phyloP scores from a whole-genome alignment of 2,329 filamentous ascomycete genomes.

The Colletotrichum musae region DNA sequence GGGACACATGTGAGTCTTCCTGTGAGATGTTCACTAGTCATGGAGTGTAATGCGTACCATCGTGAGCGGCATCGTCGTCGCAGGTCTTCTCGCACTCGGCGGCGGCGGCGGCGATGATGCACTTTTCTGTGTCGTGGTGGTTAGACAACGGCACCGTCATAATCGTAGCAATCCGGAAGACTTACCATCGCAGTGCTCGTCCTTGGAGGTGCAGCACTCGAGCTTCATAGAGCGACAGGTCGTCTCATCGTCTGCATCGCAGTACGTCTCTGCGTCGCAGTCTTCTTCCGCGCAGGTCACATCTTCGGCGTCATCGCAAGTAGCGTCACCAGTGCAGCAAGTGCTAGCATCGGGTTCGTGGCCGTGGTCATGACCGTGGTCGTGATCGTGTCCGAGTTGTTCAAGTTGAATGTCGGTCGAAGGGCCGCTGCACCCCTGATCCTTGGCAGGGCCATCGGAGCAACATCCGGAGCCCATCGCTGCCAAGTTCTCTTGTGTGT shows the following conservation, averaged over 20 bases:
- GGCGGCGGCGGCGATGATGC: constrained; percentile 49
- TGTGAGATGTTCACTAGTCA: constrained; percentile 11
- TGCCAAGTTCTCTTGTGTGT: background rate
- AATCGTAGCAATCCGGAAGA: too few species aligned
- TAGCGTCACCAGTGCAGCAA: constrained; percentile 16
- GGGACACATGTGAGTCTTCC: constrained; percentile 7
- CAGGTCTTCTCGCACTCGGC: constrained; percentile 50
- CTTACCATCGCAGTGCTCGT: constrained; percentile 48
- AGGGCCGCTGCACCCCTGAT: constrained; percentile 14
- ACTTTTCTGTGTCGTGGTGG: constrained; percentile 47
- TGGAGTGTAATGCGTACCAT: constrained; percentile 42
- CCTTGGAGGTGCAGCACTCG: constrained; percentile 46
- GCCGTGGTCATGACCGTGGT: constrained; percentile 24
- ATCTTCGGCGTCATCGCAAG: constrained; percentile 16
- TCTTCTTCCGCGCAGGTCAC: constrained; percentile 25
- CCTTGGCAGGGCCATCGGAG: constrained; percentile 35
- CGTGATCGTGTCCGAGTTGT: constrained; percentile 25
- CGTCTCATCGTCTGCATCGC: constrained; percentile 40
- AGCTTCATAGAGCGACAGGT: constrained; percentile 39
- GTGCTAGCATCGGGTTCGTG: constrained; percentile 5
- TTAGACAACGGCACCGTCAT: background rate
- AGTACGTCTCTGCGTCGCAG: constrained; percentile 41
- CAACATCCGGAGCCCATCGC: constrained; percentile 41
- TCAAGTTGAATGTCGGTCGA: constrained; percentile 6
- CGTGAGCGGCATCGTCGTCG: constrained; percentile 44